Percentiles rank a stretch among this genome's conserved stretches.
Conservation (phyloP, 768 basidiomycete species). For the Lentinus tigrinus region DNA sequence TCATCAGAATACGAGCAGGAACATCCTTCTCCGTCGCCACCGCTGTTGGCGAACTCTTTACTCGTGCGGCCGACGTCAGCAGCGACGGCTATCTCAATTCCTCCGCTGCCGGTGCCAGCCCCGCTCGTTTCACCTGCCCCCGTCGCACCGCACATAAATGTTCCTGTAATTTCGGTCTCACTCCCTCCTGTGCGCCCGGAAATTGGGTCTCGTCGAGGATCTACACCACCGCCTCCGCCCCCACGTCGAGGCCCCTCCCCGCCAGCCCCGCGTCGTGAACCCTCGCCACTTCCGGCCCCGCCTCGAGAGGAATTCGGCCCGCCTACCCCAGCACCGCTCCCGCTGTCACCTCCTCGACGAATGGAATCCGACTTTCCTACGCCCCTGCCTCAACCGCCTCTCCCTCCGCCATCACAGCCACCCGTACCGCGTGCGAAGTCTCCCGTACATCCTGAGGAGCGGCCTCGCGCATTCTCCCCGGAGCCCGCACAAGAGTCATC, state of each 20-base stretch:
- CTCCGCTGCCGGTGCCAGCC: not conserved
- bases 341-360: constrained; percentile 17
- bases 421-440: constrained; percentile 13
- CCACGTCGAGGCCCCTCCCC: constrained; percentile 9
- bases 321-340: constrained; percentile 19
- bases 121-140: constrained; percentile 4
- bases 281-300: constrained; percentile 2
- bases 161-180: not conserved
- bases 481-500: not conserved
- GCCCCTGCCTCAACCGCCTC: constrained; percentile 21
- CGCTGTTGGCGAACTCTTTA: constrained; percentile 10
- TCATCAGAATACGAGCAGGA: not conserved
- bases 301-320: constrained; percentile 4
- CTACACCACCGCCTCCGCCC: constrained; percentile 9
- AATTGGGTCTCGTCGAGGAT: not conserved
- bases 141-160: constrained; percentile 5
- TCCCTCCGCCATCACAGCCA: constrained; percentile 12
- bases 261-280: constrained; percentile 4
- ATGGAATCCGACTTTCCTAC: constrained; percentile 17
- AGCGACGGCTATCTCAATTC: not conserved
- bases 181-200: constrained; percentile 3
- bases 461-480: constrained; percentile 5
- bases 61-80: constrained; percentile 12
- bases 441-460: constrained; percentile 5
- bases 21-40: constrained; percentile 10